Evolutionary conservation across 75 land plant species (phyloP), one percentile per base, ranked within the genome.

Genomic region (Selaginella moellendorffii): DNA sequence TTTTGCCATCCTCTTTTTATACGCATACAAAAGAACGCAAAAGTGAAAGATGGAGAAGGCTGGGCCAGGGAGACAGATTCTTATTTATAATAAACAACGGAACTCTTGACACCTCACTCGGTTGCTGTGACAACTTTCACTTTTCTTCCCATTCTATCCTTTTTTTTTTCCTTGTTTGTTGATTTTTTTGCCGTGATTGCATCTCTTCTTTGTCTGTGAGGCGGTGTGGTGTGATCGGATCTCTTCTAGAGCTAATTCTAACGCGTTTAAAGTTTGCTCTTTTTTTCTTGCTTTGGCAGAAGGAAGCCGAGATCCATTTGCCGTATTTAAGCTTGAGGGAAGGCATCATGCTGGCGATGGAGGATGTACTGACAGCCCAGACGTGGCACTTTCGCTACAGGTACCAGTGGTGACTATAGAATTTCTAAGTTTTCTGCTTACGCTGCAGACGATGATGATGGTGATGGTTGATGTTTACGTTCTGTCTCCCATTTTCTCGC

Each of bases 351-450:
- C 63, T 85, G 28, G 62, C 26, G 52, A 78, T 85, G 83, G 62
- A 76, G 29, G 89, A 83, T 31, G 53, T 80, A 59, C 79, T 73
- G 31, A 80, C 74, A 2, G 14, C 61, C 1, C 75, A 69, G 21
- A 59, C 46, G 0, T 86, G 89, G 89, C 69, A 24, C 29, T 83
- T 86, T 71, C 80, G 72, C 22, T 86, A 76, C 73, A 80, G 81
- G 86, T 82, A 69, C n/a, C 21, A 54, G 21, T 22, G 54, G 5
- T 54, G n/a, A n/a, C n/a, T n/a, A n/a, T n/a, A n/a, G n/a, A n/a
- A n/a, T n/a, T n/a, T n/a, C n/a, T n/a, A n/a, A n/a, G n/a, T n/a
- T n/a, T n/a, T n/a, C n/a, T n/a, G n/a, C n/a, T n/a, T n/a, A n/a
- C n/a, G n/a, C n/a, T n/a, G n/a, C n/a, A n/a, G n/a, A n/a, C n/a